Conservation (phyloP, 228 moss, liverwort and hornwort genomes). For the Sphagnum magellanicum region DNA sequence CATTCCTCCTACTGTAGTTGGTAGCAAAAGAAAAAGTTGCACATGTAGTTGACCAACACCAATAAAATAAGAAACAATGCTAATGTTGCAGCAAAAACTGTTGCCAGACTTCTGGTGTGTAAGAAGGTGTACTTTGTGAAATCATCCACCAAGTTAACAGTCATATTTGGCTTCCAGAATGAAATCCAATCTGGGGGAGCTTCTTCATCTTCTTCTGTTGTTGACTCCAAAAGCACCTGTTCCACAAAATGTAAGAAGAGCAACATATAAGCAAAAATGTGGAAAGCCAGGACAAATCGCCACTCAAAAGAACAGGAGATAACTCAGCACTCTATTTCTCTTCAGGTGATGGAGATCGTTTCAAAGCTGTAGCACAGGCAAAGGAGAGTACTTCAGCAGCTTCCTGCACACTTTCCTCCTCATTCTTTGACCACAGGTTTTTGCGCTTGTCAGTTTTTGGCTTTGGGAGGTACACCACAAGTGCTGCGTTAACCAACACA, state of each 20-base stretch:
- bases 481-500: slow-evolving; percentile 28
- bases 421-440: slow-evolving; percentile 56
- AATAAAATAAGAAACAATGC: too few relatives aligned
- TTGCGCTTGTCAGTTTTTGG: slow-evolving; percentile 75
- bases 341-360: too few relatives aligned
- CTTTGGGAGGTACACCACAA: slow-evolving; percentile 63
- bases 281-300: too few relatives aligned
- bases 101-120: too few relatives aligned
- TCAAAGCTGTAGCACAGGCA: too few relatives aligned
- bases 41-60: too few relatives aligned
- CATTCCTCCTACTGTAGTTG: too few relatives aligned
- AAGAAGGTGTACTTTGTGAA: slow-evolving; percentile 53
- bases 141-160: slow-evolving; percentile 85
- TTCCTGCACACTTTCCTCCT: slow-evolving; percentile 17
- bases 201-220: slow-evolving; percentile 30
- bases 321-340: too few relatives aligned
- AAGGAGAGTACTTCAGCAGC: slow-evolving; percentile 26
- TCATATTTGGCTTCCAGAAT: slow-evolving; percentile 82
- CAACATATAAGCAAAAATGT: too few relatives aligned
- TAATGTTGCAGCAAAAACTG: too few relatives aligned
- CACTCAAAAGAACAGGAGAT: too few relatives aligned
- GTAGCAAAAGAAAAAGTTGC: too few relatives aligned
- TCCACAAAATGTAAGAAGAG: background rate
- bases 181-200: slow-evolving; percentile 58
- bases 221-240: slow-evolving; percentile 34